phyloP scores from a whole-genome alignment of 352 stramenopile species.

The Pythium brachiatum region DNA sequence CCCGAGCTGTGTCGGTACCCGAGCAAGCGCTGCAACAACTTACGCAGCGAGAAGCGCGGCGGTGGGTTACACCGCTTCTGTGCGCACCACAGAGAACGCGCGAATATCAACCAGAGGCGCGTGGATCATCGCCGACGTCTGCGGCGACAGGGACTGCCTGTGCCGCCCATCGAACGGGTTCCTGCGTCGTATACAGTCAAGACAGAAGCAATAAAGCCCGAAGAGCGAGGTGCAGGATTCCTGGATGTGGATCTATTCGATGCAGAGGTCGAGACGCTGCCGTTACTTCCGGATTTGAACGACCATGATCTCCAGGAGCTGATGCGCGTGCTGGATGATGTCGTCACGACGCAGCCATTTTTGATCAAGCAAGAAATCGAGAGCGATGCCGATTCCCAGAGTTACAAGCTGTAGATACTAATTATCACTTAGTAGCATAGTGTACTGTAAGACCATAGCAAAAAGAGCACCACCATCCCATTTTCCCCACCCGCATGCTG shows the following conservation, averaged over 20 bases:
- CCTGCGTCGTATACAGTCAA: not conserved
- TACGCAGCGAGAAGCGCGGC: constrained; percentile 36
- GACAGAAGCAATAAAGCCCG: not conserved
- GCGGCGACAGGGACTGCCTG: not conserved
- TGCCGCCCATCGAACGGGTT: constrained; percentile 1
- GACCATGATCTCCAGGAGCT: constrained; percentile 4
- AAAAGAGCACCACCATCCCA: not conserved
- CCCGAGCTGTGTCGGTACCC: constrained; percentile 50
- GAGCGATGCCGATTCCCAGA: not conserved
- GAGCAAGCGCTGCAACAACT: constrained; percentile 66
- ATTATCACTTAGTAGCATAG: not conserved
- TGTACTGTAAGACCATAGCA: not conserved
- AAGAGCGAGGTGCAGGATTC: not conserved
- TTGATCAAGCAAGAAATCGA: not conserved
- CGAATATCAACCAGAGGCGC: constrained; percentile 68
- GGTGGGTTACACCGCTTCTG: constrained; percentile 69
- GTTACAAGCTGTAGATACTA: not conserved
- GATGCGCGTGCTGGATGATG: not conserved
- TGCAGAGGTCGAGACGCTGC: not conserved
- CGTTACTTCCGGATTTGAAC: not conserved
- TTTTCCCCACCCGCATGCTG: not conserved
- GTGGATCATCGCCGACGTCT: constrained; percentile 34
- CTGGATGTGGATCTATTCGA: not conserved
- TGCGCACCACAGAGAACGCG: constrained; percentile 56
- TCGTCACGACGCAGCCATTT: not conserved